phyloP scores from a whole-genome alignment of 129 eudicot genomes.

The Pseudognaphalium luteoalbum region DNA sequence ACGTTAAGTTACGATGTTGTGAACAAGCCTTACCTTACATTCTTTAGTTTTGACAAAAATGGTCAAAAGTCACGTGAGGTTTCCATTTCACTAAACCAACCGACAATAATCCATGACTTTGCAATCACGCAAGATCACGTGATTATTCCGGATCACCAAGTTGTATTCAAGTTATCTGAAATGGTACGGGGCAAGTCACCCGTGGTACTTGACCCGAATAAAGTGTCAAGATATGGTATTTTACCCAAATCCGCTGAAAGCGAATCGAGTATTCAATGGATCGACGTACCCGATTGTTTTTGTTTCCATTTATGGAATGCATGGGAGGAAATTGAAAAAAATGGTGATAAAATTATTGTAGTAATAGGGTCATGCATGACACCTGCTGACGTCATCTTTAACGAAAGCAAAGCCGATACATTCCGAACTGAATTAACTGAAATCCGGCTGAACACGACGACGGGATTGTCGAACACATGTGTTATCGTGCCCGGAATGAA shows the following conservation, averaged over 20 bases:
- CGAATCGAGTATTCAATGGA: constrained; percentile 55
- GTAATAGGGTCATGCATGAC: constrained; percentile 74
- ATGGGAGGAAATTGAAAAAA: constrained; percentile 53
- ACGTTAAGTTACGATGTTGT: constrained; percentile 61
- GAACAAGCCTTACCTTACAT: constrained; percentile 63
- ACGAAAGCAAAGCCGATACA: constrained; percentile 27
- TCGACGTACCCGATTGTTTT: constrained; percentile 61
- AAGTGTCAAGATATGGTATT: constrained; percentile 64
- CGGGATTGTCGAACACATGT: constrained; percentile 43
- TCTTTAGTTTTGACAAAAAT: constrained; percentile 41
- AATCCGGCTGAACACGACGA: constrained; percentile 43
- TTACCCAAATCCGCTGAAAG: constrained; percentile 40
- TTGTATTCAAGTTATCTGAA: constrained; percentile 70
- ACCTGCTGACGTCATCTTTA: constrained; percentile 59
- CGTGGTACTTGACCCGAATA: constrained; percentile 52
- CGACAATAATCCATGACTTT: constrained; percentile 86
- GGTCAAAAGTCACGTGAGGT: constrained; percentile 70
- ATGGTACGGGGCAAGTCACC: constrained; percentile 75
- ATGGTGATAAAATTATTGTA: constrained; percentile 37
- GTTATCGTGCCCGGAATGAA: constrained; percentile 50
- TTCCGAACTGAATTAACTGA: constrained; percentile 41
- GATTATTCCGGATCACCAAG: constrained; percentile 76
- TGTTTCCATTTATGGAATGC: constrained; percentile 78
- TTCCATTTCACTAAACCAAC: constrained; percentile 47
- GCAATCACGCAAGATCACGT: constrained; percentile 68